Conservation (phyloP, 1,139 yeast genomes). For the Saccharomyces hybrid region DNA sequence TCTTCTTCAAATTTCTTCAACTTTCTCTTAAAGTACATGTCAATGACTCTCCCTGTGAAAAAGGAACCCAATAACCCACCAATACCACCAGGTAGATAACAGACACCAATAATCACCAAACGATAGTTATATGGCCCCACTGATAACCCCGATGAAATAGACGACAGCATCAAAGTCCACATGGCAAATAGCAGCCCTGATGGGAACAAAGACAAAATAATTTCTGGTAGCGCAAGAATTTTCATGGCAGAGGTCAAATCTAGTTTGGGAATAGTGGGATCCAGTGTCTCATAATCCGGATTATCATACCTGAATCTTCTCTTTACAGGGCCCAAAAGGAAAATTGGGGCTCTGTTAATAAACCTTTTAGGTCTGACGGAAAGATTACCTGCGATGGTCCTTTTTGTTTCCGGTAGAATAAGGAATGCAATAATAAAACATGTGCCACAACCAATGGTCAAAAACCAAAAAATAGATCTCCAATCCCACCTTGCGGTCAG, state of each 20-base stretch:
- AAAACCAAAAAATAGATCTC: conserved; percentile 73
- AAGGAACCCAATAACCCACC: conserved; percentile 50
- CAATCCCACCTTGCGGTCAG: conserved; percentile 55
- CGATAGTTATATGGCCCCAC: conserved; percentile 42
- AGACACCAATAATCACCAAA: conserved; percentile 52
- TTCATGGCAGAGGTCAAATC: conserved; percentile 37
- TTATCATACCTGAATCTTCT: conserved; percentile 22
- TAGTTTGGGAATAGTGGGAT: conserved; percentile 31
- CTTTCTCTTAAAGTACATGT: conserved; percentile 36
- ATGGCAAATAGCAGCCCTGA: conserved; percentile 58
- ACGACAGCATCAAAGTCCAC: conserved; percentile 64
- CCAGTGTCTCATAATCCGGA: conserved; percentile 31
- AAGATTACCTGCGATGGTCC: conserved; percentile 63
- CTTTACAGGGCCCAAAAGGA: conserved; percentile 23
- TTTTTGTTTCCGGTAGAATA: conserved; percentile 62
- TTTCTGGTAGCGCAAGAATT: conserved; percentile 37
- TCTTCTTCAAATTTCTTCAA: conserved; percentile 19
- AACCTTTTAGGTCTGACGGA: conserved; percentile 41
- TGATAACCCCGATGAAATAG: conserved; percentile 50
- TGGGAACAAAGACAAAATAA: conserved; percentile 41
- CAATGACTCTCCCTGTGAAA: conserved; percentile 42
- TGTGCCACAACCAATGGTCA: conserved; percentile 52
- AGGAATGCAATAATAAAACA: conserved; percentile 36
- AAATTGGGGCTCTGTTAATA: conserved; percentile 42
- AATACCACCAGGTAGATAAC: conserved; percentile 54